These are phyloP conservation scores for Pistacia vera DNA, from an alignment of 345 rosid genomes.

Conservation along the genomic window DNA sequence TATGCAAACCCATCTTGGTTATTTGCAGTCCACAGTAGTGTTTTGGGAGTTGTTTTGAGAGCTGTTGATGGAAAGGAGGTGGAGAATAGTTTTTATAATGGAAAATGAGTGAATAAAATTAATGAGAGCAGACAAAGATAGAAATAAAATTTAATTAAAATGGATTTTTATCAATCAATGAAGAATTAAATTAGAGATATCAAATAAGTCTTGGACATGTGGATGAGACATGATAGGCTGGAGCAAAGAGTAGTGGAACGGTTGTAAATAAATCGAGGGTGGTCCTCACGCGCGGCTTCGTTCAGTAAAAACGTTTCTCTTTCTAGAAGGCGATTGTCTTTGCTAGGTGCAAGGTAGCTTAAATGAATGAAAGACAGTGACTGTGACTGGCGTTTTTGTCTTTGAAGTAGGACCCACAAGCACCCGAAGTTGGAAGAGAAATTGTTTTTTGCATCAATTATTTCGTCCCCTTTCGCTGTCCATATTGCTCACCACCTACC, in stretches of 20 bases:
- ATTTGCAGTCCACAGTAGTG: not conserved
- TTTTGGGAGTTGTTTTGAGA: not conserved
- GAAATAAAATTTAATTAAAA: not conserved
- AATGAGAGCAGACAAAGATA: not conserved
- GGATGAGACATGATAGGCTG: constrained; percentile 22
- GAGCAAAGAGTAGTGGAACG: too few species aligned
- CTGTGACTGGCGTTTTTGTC: constrained; percentile 1
- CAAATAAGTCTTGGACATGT: constrained; percentile 8
- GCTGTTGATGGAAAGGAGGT: not conserved
- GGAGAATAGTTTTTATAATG: not conserved
- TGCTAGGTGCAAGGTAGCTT: constrained; percentile 6
- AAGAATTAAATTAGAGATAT: not conserved
- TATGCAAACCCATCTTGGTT: constrained; percentile 40
- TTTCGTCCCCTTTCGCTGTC: not conserved
- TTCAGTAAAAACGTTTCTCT: not conserved
- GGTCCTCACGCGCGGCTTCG: not conserved
- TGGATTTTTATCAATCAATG: not conserved
- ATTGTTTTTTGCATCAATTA: constrained; percentile 1
- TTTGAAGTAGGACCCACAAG: constrained; percentile 1
- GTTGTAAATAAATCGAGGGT: too few species aligned
- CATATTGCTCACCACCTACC: not conserved
- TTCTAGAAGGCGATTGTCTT: not conserved
- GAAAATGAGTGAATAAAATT: not conserved
- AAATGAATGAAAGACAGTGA: not conserved
- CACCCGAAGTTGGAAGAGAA: not conserved